phyloP scores from a whole-genome alignment of 2,329 filamentous ascomycete genomes.

The Rutstroemia sp. region DNA sequence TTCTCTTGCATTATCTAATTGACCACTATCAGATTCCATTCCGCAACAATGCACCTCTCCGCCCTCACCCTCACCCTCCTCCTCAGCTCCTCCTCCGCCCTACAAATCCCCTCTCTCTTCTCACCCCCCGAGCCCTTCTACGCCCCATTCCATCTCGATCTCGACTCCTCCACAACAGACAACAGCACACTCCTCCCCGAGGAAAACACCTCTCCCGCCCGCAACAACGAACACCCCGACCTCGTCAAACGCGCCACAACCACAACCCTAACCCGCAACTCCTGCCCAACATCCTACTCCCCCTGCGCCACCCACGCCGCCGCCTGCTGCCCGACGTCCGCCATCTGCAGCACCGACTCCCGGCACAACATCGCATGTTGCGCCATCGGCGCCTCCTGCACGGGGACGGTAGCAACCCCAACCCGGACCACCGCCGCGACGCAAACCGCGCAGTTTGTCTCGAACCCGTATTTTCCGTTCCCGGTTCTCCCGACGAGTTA shows the following conservation, averaged over 20 bases:
- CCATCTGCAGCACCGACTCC: slow-evolving; percentile 26
- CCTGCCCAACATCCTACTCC: slow-evolving; percentile 21
- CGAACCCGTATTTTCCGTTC: slow-evolving; percentile 53
- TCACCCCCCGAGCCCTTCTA: slow-evolving; percentile 22
- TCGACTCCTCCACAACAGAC: slow-evolving; percentile 15
- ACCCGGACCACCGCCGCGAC: slow-evolving; percentile 9
- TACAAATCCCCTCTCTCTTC: slow-evolving; percentile 23
- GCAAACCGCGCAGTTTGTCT: slow-evolving; percentile 42
- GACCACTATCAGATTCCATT: not conserved
- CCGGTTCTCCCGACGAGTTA: slow-evolving; percentile 48
- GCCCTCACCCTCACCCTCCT: not conserved
- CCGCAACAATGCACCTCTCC: not conserved
- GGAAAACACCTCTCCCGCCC: slow-evolving; percentile 5
- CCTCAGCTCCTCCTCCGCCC: slow-evolving; percentile 14
- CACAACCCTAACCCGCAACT: slow-evolving; percentile 27
- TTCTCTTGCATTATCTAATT: not conserved
- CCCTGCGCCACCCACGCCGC: slow-evolving; percentile 21
- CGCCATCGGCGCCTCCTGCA: slow-evolving; percentile 28
- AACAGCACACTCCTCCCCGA: slow-evolving; percentile 10
- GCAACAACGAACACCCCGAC: slow-evolving; percentile 10
- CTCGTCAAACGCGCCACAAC: slow-evolving; percentile 26
- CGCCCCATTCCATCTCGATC: slow-evolving; percentile 13
- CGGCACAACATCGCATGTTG: slow-evolving; percentile 29
- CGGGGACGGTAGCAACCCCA: slow-evolving; percentile 22
- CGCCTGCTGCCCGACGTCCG: slow-evolving; percentile 27